Evolutionary conservation across 1,284 basidiomycete genomes (phyloP), one percentile per base, ranked within the genome.

Genomic region (Irpex sp.): DNA sequence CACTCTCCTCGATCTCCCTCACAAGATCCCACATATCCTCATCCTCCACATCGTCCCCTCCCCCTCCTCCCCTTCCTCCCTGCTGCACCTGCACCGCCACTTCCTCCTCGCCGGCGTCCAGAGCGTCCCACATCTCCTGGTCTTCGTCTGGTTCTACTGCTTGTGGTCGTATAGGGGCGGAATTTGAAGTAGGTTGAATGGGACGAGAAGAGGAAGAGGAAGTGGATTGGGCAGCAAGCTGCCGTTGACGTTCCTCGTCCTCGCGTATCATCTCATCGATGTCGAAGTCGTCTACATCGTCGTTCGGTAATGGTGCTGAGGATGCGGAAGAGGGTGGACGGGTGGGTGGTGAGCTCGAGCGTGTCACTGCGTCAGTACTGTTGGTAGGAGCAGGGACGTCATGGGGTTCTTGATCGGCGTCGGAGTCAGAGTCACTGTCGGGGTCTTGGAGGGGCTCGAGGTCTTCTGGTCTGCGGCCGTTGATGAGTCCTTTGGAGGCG

Each of bases 21-120:
- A 89, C 72, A 33, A 89, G 76, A 65, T 88, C 84, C 85, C 88
- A 89, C 82, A 91, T 84, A 4, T 88, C 85, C 51, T 87, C 83
- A 17, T 83, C 80, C 21, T 80, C 81, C 55, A 69, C 71, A 69
- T 71, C 62, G 67, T 62, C 11, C 57, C 46, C 11, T 59, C 47
- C 8, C 60, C 57, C n/a, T 5, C 13, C 13, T 17, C 17, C 13
- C 39, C 9, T n/a, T 11, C 47, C 7, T 50, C 47, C 7, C 47
- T 17, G 19, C 11, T 55, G 64, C 13, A 64, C 61, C 19, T 65
- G 56, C 15, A 21, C 17, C 1, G 5, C 17, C 39, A 67, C 64
- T 54, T 67, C 66, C 0, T 66, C 63, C 17, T 70, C 61, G 35
- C 63, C 68, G 54, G 47, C 66, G 62, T 68, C 79, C 57, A 83